A percentile compares a stretch with the other conserved stretches of the same genome.
Evolutionary conservation across 768 basidiomycete genomes (phyloP).

Genomic region (Russula foetens): DNA sequence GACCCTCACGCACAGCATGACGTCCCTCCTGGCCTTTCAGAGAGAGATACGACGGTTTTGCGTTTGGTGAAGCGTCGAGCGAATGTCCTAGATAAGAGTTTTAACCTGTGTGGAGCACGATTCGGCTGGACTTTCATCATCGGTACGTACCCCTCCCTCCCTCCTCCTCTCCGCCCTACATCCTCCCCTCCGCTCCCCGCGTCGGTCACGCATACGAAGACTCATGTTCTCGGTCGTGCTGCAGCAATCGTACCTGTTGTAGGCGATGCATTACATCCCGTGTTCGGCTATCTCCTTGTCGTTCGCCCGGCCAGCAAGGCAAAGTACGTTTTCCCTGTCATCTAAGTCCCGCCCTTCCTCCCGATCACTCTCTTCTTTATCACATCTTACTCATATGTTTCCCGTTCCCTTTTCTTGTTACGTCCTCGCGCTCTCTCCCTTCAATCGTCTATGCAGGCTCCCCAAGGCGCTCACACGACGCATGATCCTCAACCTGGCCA

Average conservation of each 20-base stretch:
- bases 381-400: background rate
- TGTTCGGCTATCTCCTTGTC: conserved; percentile 69
- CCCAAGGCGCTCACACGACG: conserved; percentile 55
- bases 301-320: conserved; percentile 67
- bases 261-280: conserved; percentile 56
- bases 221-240: background rate
- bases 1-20: conserved; percentile 39
- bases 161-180: background rate
- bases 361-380: background rate
- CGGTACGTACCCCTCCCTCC: conserved; percentile 22
- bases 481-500: conserved; percentile 72
- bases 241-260: conserved; percentile 57
- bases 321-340: conserved; percentile 36
- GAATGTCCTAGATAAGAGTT: conserved; percentile 83
- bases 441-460: conserved; percentile 27
- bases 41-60: conserved; percentile 67
- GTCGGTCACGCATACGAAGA: too few species aligned
- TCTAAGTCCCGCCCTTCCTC: too few species aligned
- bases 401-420: background rate
- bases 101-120: conserved; percentile 66
- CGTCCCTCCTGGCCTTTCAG: conserved; percentile 66
- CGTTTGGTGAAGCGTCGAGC: conserved; percentile 68
- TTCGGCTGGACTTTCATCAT: conserved; percentile 88
- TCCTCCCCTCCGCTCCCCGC: too few species aligned
- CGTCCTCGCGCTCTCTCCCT: background rate